Evolutionary conservation across 73 alveolate genomes (phyloP), one percentile per base, ranked within the genome.

Genomic region (Symbiodinium natans): DNA sequence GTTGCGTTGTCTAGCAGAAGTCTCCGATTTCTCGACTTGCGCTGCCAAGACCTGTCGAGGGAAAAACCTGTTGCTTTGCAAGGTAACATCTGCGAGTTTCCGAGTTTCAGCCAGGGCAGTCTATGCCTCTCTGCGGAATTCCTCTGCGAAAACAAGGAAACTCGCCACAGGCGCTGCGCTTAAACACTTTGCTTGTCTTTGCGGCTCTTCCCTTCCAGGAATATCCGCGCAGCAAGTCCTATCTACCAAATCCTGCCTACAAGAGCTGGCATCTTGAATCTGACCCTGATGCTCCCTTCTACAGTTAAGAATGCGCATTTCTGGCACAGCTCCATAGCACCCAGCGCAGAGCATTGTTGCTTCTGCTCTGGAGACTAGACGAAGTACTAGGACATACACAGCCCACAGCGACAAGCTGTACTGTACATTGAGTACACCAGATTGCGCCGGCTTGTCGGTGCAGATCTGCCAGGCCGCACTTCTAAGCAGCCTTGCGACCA

Each of bases 31-130:
- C 71, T 11, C 71, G 71, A 0, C 23, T 52, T 52, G 17, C 71
- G 3, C 71, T 52, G 71, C 23, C 71, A 29, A 4, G 71, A 5
- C 59, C 59, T 11, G 74, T 7, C 80, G 29, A n/a, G 36, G 17
- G 80, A 63, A 63, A 63, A 63, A 23, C 80, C 80, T 29, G 21
- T 63, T 63, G 80, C 80, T 63, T 27, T 63, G 80, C 80, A 63
- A 63, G 80, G 80, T 13, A 52, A 52, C 71, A 15, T 6, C 71
- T 52, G 71, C 71, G 23, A 8, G n/a, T n/a, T 52, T 5, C 3
- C 31, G 23, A 52, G 71, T 15, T 52, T 29, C 71, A 6, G 36
- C 33, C 80, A 29, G 31, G 33, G 15, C 80, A 6, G 19, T 46
- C 80, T 29, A 27, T 36, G 38, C 9, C 19, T 0, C 80, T 0